These are phyloP conservation scores for Waitea zeae DNA, from an alignment of 1,284 basidiomycete species.

Conservation along the genomic window DNA sequence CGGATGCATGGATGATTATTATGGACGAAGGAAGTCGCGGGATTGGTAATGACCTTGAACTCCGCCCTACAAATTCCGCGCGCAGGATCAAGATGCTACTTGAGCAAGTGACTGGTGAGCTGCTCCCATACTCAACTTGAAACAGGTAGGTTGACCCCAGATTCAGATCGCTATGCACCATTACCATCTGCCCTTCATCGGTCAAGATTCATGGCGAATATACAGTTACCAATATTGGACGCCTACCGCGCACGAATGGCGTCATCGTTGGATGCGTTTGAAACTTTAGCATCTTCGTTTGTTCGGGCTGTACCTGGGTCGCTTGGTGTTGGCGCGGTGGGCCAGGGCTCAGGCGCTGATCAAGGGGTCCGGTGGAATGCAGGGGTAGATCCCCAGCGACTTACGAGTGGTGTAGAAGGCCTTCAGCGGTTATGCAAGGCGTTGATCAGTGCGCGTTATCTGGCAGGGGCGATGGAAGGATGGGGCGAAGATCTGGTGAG, in stretches of 20 bases:
- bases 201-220: slow-evolving; percentile 64
- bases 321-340: slow-evolving; percentile 30
- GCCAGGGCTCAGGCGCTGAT: slow-evolving; percentile 16
- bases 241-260: slow-evolving; percentile 65
- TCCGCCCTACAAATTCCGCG: slow-evolving; percentile 63
- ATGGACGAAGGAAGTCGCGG: slow-evolving; percentile 46
- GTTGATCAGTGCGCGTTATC: slow-evolving; percentile 57
- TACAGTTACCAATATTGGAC: slow-evolving; percentile 77
- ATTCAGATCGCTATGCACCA: slow-evolving; percentile 85
- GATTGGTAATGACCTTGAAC: slow-evolving; percentile 21
- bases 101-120: slow-evolving; percentile 85
- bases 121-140: no score
- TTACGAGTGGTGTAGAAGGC: slow-evolving; percentile 69
- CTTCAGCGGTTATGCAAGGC: slow-evolving; percentile 72
- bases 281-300: slow-evolving; percentile 75
- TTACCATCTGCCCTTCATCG: slow-evolving; percentile 67
- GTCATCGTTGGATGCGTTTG: slow-evolving; percentile 84
- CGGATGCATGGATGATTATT: slow-evolving; percentile 80
- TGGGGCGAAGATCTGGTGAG: slow-evolving; percentile 83
- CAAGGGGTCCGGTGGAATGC: slow-evolving; percentile 21
- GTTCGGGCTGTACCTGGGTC: slow-evolving; percentile 86
- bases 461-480: slow-evolving; percentile 43
- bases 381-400: slow-evolving; percentile 35
- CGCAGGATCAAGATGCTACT: slow-evolving; percentile 68
- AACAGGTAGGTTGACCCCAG: no score